Base-by-base conservation (phyloP, 345 rosid species). In the Salix suchowensis region DNA sequence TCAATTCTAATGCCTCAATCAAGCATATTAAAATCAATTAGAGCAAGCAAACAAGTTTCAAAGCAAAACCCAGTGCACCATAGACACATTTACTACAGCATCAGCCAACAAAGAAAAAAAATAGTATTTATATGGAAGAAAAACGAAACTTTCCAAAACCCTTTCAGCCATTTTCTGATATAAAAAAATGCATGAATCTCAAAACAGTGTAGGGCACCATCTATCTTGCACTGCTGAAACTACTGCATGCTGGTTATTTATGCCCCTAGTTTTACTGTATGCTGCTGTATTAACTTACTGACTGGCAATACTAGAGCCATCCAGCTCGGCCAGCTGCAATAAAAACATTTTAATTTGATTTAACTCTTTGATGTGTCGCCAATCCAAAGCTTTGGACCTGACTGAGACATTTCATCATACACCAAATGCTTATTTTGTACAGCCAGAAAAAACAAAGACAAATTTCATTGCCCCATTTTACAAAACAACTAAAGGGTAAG, bases 201-300 rank as follows among this genome's bases (percentile, higher is more conserved):
- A 19, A 32, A 5, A 54, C 0, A 7, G 77, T 91, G 77, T 90
- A 75, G 34, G 87, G 89, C 85, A 81, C 82, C 70, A 46, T 78
- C 96, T 86, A 92, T 88, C 97, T 87, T 77, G 50, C 65, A 85
- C 91, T 83, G 88, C 84, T 81, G 62, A 72, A 83, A 80, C 93
- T 89, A 73, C 75, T 19, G 73, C 93, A 88, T 44, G 91, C 92
- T 88, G 97, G 96, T 87, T 82, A 84, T 79, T 75, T 78, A 76
- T 70, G 83, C 86, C 88, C 87, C 15, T 82, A n/a, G 28, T 75
- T 85, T 46, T 71, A 54, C 67, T 88, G 55, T 92, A 77, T 81
- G 94, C 96, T 82, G 85, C 97, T 87, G 96, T 87, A 67, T 82
- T 77, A 89, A 91, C 88, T 91, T 91, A 91, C 94, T 86, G 91